Conservation (phyloP, 2,329 filamentous ascomycete genomes). For the Cylindrodendrum hubeiense region DNA sequence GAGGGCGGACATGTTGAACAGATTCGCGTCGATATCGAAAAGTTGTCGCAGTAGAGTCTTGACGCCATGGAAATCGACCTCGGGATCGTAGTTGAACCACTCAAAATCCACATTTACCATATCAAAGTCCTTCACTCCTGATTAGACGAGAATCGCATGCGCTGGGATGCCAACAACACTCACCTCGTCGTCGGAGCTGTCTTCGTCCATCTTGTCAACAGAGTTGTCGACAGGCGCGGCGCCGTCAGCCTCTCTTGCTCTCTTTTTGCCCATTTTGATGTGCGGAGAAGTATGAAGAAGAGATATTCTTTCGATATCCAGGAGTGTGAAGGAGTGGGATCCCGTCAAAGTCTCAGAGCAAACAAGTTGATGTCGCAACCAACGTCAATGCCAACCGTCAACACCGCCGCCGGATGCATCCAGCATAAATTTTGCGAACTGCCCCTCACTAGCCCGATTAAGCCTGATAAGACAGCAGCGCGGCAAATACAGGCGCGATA, state of each 20-base stretch:
- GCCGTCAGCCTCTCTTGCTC: slow-evolving; percentile 60
- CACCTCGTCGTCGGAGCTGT: slow-evolving; percentile 68
- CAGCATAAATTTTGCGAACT: slow-evolving; percentile 51
- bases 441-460: slow-evolving; percentile 57
- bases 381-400: slow-evolving; percentile 29
- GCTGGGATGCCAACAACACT: slow-evolving; percentile 32
- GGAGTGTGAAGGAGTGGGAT: not conserved
- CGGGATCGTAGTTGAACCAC: slow-evolving; percentile 95
- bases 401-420: slow-evolving; percentile 2
- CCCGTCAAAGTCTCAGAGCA: not conserved
- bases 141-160: slow-evolving; percentile 28
- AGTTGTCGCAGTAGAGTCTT: slow-evolving; percentile 92
- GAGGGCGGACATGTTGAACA: slow-evolving; percentile 89
- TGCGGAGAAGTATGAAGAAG: not conserved
- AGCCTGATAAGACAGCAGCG: slow-evolving; percentile 40
- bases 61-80: slow-evolving; percentile 94
- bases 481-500: slow-evolving; percentile 41
- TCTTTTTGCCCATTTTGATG: slow-evolving; percentile 62
- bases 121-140: slow-evolving; percentile 80
- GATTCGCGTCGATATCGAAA: slow-evolving; percentile 86
- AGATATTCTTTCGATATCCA: not conserved
- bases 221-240: slow-evolving; percentile 55
- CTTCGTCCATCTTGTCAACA: slow-evolving; percentile 63
- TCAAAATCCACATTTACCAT: slow-evolving; percentile 97
- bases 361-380: slow-evolving; percentile 23